These are phyloP conservation scores for Sporisorium reilianum DNA, from an alignment of 1,284 basidiomycete genomes.

Conservation along the genomic window DNA sequence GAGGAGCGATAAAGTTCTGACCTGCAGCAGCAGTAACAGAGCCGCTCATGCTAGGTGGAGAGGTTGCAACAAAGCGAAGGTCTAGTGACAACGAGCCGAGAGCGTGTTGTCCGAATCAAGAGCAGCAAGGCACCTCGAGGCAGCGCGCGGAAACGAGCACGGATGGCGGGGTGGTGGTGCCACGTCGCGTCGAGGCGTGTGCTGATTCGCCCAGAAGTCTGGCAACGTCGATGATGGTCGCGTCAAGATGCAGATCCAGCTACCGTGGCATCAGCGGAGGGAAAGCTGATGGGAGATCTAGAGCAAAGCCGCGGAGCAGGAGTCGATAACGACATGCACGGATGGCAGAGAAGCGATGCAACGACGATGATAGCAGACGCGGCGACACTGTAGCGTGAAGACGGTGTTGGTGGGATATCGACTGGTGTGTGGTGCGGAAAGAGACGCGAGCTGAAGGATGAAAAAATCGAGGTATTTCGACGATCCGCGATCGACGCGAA, in stretches of 20 bases:
- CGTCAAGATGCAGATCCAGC: not conserved
- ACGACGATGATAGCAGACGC: not conserved
- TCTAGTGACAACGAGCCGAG: conserved; percentile 15
- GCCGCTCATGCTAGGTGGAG: conserved; percentile 50
- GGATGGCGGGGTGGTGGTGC: not conserved
- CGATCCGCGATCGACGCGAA: conserved; percentile 4
- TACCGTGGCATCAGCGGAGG: conserved; percentile 4
- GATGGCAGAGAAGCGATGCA: conserved; percentile 1
- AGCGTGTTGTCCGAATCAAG: conserved; percentile 9
- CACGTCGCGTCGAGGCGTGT: not conserved
- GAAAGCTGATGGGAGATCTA: not conserved
- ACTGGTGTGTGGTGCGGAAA: not conserved
- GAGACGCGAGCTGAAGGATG: not conserved
- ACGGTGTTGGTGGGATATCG: not conserved
- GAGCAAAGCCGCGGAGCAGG: not conserved
- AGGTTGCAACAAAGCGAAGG: conserved; percentile 1
- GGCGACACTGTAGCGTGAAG: not conserved
- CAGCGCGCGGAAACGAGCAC: not conserved
- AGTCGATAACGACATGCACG: not conserved
- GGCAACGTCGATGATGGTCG: not conserved
- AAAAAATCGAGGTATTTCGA: not conserved
- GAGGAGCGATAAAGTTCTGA: conserved; percentile 36
- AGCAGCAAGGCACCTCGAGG: conserved; percentile 3
- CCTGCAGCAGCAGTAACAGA: conserved; percentile 44
- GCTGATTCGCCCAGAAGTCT: not conserved